Percentiles rank a stretch among this genome's conserved stretches.
These are phyloP conservation scores for Clarkia xantiana DNA, from an alignment of 345 rosid genomes.

Conservation along the genomic window DNA sequence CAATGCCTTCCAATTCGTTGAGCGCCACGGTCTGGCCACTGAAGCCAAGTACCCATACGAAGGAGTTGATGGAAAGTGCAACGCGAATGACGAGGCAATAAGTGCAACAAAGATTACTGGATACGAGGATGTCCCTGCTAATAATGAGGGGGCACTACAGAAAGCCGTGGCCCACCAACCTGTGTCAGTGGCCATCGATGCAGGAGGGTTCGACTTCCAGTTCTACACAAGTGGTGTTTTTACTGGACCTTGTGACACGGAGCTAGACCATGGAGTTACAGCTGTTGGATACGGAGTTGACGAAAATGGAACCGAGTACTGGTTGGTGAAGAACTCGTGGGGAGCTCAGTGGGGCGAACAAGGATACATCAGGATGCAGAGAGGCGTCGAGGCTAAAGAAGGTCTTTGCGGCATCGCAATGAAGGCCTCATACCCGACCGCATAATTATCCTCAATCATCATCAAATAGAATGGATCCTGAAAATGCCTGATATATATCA, in stretches of 20 bases:
- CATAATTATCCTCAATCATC: background rate
- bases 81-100: constrained; percentile 6
- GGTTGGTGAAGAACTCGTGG: constrained; percentile 32
- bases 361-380: constrained; percentile 21
- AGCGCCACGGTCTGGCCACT: constrained; percentile 13
- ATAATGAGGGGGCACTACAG: constrained; percentile 15
- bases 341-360: constrained; percentile 22
- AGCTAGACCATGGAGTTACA: constrained; percentile 18
- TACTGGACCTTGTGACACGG: constrained; percentile 13
- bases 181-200: constrained; percentile 19
- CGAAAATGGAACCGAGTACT: constrained; percentile 8
- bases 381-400: constrained; percentile 13
- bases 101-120: constrained; percentile 16
- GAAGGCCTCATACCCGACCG: constrained; percentile 21
- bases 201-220: constrained; percentile 14
- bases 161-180: constrained; percentile 21
- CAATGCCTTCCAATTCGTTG: constrained; percentile 17
- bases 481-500: too few relatives aligned
- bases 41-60: constrained; percentile 18
- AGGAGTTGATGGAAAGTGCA: constrained; percentile 18
- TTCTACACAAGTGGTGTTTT: constrained; percentile 19
- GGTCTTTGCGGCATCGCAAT: constrained; percentile 29
- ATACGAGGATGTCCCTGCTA: constrained; percentile 15
- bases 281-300: constrained; percentile 13
- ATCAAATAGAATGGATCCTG: too few relatives aligned